A percentile compares a stretch with the other conserved stretches of the same genome.
phyloP scores from a whole-genome alignment of 2,329 filamentous ascomycete species.

The Tolypocladium guangdongense region DNA sequence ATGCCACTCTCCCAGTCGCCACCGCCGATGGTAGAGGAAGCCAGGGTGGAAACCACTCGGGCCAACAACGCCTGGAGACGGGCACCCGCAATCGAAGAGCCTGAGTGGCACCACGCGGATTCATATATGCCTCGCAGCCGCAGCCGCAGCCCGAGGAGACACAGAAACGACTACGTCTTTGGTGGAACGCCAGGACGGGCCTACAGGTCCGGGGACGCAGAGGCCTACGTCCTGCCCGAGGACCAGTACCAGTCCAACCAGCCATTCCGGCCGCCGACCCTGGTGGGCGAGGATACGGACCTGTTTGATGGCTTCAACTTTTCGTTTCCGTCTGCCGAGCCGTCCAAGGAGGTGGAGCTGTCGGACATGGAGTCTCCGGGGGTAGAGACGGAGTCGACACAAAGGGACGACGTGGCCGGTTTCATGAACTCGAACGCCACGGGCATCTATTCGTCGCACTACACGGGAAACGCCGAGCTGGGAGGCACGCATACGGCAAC shows the following conservation, averaged over 20 bases:
- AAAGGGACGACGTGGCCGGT: conserved; percentile 6
- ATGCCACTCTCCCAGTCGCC: not conserved
- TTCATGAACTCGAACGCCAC: conserved; percentile 9
- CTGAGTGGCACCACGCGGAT: not conserved
- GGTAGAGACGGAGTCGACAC: conserved; percentile 10
- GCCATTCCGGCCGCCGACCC: conserved; percentile 3
- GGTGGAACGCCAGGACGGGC: not conserved
- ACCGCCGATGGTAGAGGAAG: not conserved
- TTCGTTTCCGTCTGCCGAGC: conserved; percentile 9
- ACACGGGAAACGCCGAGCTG: conserved; percentile 26
- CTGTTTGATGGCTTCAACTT: conserved; percentile 18
- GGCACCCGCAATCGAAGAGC: not conserved
- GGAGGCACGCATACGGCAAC: conserved; percentile 23
- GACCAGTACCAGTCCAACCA: not conserved
- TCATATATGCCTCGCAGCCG: not conserved
- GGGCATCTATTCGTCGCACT: conserved; percentile 21
- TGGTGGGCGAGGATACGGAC: conserved; percentile 14
- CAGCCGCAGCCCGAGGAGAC: not conserved
- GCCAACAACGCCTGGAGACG: not conserved
- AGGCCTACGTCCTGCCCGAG: not conserved
- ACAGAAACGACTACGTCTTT: not conserved
- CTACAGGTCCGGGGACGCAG: not conserved
- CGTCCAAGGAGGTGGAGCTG: conserved; percentile 14
- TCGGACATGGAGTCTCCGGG: conserved; percentile 18
- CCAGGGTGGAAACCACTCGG: not conserved